These are phyloP conservation scores for Helianthus annuus DNA, from an alignment of 129 eudicot genomes.

Conservation along the genomic window DNA sequence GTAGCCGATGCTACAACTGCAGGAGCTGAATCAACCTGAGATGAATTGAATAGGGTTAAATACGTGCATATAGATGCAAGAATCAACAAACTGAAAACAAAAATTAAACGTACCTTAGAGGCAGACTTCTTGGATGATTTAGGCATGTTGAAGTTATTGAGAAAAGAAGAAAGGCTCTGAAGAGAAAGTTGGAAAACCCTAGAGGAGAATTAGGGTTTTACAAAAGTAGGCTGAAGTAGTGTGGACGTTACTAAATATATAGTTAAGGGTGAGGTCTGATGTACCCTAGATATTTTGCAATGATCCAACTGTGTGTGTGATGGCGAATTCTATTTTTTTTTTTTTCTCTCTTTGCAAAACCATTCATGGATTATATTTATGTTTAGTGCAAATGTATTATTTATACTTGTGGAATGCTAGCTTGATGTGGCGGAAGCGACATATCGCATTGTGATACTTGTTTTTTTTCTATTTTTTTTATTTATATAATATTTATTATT, in stretches of 20 bases:
- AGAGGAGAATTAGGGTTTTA: slow-evolving; percentile 33
- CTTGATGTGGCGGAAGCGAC: too few species aligned
- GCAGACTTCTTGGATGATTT: slow-evolving; percentile 65
- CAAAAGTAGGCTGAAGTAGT: slow-evolving; percentile 6
- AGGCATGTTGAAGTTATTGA: slow-evolving; percentile 38
- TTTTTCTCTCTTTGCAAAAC: too few species aligned
- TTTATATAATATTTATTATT: too few species aligned
- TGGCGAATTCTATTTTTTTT: too few species aligned
- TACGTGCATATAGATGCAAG: not conserved
- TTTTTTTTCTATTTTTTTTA: too few species aligned
- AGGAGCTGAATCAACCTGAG: slow-evolving; percentile 24
- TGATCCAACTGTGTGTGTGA: too few species aligned
- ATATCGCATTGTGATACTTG: too few species aligned
- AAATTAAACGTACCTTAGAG: slow-evolving; percentile 38
- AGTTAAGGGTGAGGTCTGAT: slow-evolving; percentile 16
- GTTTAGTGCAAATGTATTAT: too few species aligned
- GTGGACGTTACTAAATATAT: slow-evolving; percentile 17
- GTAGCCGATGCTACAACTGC: slow-evolving; percentile 14
- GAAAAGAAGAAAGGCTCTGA: not conserved
- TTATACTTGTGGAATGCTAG: too few species aligned
- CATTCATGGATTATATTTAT: too few species aligned
- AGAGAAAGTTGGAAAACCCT: slow-evolving; percentile 31
- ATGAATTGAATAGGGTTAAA: not conserved
- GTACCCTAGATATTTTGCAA: slow-evolving; percentile 18
- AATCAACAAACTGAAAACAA: not conserved